Evolutionary conservation across 192 early-diverging fungal species (phyloP).

Genomic region (Mortierella alpina): DNA sequence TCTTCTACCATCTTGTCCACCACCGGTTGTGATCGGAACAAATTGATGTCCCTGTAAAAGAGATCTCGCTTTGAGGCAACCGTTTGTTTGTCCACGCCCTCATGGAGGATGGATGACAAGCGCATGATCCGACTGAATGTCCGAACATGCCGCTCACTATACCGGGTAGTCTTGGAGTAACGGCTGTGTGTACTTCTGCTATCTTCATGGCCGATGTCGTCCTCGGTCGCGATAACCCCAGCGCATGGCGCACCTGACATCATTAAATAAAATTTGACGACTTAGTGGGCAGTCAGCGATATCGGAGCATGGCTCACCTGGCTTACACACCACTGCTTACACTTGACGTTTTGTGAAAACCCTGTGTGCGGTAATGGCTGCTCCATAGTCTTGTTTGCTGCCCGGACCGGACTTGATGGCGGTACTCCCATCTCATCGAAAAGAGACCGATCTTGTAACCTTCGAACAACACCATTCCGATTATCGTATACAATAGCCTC

Average conservation of each 20-base stretch:
- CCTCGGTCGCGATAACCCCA: too few species aligned
- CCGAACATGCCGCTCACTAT: neutral
- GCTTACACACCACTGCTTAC: too few species aligned
- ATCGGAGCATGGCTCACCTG: too few species aligned
- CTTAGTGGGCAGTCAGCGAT: too few species aligned
- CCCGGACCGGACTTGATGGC: neutral
- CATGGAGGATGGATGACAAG: slow-evolving; percentile 15
- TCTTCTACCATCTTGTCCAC: slow-evolving; percentile 41
- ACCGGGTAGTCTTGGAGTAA: neutral
- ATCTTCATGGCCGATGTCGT: too few species aligned
- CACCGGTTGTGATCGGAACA: slow-evolving; percentile 22
- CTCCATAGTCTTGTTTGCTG: neutral
- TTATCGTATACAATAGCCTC: slow-evolving; percentile 22
- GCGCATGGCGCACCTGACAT: neutral
- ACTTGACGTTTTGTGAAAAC: too few species aligned
- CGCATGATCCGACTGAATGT: neutral
- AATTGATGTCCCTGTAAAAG: slow-evolving; percentile 29
- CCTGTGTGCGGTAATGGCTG: too few species aligned
- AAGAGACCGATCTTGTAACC: neutral
- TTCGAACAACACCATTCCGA: slow-evolving; percentile 15
- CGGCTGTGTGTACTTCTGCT: too few species aligned
- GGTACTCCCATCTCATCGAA: neutral
- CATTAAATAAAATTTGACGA: too few species aligned
- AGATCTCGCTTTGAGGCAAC: slow-evolving; percentile 33
- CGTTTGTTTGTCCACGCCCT: slow-evolving; percentile 4